Conservation (phyloP, 768 basidiomycete species). For the Suillus brevipes region DNA sequence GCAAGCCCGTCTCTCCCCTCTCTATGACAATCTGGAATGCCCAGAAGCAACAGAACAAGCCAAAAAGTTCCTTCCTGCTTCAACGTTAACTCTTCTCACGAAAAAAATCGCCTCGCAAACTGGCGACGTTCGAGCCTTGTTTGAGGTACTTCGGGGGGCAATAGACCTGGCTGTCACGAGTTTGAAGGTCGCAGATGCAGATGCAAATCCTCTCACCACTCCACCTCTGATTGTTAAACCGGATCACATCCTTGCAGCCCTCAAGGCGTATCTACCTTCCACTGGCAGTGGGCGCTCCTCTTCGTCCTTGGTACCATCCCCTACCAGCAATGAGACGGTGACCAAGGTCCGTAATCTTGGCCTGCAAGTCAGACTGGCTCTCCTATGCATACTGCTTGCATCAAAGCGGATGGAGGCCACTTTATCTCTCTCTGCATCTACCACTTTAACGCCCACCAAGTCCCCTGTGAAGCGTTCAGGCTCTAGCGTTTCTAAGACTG, state of each 20-base stretch:
- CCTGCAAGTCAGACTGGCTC: slow-evolving; percentile 70
- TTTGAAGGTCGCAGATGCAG: slow-evolving; percentile 16
- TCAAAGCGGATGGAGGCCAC: slow-evolving; percentile 60
- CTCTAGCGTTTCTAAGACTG: slow-evolving; percentile 29
- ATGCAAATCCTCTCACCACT: slow-evolving; percentile 30
- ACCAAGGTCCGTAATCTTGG: slow-evolving; percentile 68
- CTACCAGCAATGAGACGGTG: slow-evolving; percentile 58
- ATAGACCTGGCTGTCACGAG: slow-evolving; percentile 65
- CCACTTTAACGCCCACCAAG: slow-evolving; percentile 34
- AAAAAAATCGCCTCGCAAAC: slow-evolving; percentile 82
- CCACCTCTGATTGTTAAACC: slow-evolving; percentile 55
- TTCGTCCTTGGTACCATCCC: slow-evolving; percentile 21
- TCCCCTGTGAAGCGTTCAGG: slow-evolving; percentile 55
- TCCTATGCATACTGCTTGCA: slow-evolving; percentile 65
- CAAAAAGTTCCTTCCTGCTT: slow-evolving; percentile 59
- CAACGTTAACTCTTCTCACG: slow-evolving; percentile 67
- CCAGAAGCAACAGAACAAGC: slow-evolving; percentile 24
- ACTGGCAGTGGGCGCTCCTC: slow-evolving; percentile 20
- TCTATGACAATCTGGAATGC: slow-evolving; percentile 38
- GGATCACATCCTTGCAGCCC: slow-evolving; percentile 66
- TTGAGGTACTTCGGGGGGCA: slow-evolving; percentile 78
- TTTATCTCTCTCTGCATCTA: slow-evolving; percentile 48
- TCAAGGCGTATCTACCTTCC: slow-evolving; percentile 68
- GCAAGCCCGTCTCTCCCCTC: slow-evolving; percentile 56
- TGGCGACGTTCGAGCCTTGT: slow-evolving; percentile 78